Base-by-base conservation (phyloP, 352 stramenopile species). In the Phytopythium vexans region DNA sequence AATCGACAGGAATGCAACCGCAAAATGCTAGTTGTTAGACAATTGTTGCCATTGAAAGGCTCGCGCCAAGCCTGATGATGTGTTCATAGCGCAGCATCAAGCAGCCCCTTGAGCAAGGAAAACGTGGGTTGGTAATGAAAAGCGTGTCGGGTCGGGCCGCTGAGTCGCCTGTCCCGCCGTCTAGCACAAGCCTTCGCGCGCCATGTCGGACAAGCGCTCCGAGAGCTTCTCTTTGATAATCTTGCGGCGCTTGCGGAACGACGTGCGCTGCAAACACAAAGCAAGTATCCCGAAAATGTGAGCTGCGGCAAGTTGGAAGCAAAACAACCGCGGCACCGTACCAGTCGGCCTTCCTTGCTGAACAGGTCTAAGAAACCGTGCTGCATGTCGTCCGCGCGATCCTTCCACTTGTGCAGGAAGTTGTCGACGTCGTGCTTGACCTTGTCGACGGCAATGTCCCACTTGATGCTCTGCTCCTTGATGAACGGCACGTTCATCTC, bases 401-500 rank as follows among this genome's bases (percentile, higher is more conserved):
- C 81, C 21, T 90, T 77, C 59, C 72, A 82, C 64, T 89, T 89
- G 68, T 92, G 82, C 38, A 90, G 64, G 41, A 89, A 78, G 14
- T 60, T 69, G 52, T 94, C 82, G 15, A 89, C 83, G 37, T 91
- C 77, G 51, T 89, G 72, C 63, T 87, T 86, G 46, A 88, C 72
- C 55, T 93, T 89, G 65, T 95, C 83, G 45, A 92, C 66, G 10
- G 82, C 69, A 68, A 93, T 93, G 59, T 95, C 85, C 47, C 93
- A 80, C 68, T 95, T 92, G 66, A 95, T 93, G 47, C 60, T 86
- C 58, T 92, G 84, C 59, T 95, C 86, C 54, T 93, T 91, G 46
- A 96, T 83, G 60, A 88, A 89, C 42, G 82, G 80, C 42, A 96
- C 86, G 52, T 97, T 97, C 87, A 97, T 96, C 44, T 96, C 89